Evolutionary conservation across 495 filamentous ascomycete genomes (phyloP).

Genomic region (Aspergillus cavernicola): DNA sequence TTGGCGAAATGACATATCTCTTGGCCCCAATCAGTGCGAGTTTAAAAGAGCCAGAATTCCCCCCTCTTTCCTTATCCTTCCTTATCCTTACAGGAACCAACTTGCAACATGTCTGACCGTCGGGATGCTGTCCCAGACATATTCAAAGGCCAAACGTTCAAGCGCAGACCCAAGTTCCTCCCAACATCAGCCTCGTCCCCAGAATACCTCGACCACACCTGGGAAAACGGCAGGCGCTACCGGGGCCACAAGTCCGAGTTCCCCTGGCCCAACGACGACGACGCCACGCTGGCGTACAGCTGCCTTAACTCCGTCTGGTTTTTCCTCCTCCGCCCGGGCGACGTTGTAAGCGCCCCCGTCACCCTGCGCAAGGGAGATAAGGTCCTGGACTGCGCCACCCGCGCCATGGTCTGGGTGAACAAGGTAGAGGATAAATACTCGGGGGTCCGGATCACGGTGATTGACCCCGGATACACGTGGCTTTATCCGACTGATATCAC

Average conservation of each 20-base stretch:
- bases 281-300: not conserved
- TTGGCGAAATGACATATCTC: too few relatives aligned
- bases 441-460: not conserved
- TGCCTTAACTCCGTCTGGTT: not conserved
- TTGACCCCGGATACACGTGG: slow-evolving; percentile 1
- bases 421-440: not conserved
- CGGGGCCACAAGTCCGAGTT: not conserved
- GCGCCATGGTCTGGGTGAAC: not conserved
- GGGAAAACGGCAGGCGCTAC: slow-evolving; percentile 6
- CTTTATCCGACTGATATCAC: not conserved
- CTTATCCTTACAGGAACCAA: not conserved
- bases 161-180: not conserved
- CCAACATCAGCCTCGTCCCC: not conserved
- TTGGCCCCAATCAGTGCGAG: not conserved
- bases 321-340: not conserved
- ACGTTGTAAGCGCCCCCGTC: not conserved
- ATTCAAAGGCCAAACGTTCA: not conserved
- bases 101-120: too few relatives aligned
- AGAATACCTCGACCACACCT: not conserved
- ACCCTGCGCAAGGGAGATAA: not conserved
- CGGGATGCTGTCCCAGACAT: too few relatives aligned
- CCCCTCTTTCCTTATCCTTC: too few relatives aligned
- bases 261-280: not conserved
- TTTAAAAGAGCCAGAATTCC: not conserved
- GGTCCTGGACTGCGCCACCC: not conserved